Evolutionary conservation across 2,329 filamentous ascomycete genomes (phyloP).

Genomic region (Aureobasidium sp.): DNA sequence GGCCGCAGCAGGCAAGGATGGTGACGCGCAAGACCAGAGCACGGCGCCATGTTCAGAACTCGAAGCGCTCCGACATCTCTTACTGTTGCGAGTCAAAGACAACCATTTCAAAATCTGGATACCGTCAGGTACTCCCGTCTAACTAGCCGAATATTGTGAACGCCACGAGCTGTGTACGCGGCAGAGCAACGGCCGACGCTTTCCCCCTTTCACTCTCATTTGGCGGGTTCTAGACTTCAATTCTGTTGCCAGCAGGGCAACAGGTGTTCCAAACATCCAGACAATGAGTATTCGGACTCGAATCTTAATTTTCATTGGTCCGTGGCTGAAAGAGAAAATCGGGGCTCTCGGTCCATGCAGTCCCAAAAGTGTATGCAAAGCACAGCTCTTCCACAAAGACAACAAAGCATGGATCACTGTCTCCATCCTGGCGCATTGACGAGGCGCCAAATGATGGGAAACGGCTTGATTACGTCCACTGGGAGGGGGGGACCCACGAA

Average conservation of each 20-base stretch:
- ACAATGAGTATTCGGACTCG: background rate
- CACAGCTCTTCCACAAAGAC: constrained; percentile 7
- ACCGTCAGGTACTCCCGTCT: constrained; percentile 2
- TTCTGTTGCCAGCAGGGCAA: background rate
- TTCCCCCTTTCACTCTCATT: background rate
- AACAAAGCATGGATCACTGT: constrained; percentile 10
- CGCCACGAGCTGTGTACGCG: constrained; percentile 7
- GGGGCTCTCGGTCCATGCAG: constrained; percentile 6
- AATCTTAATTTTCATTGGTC: background rate
- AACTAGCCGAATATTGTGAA: background rate
- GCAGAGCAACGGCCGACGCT: constrained; percentile 6
- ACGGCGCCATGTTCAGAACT: background rate
- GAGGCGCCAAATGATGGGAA: constrained; percentile 14
- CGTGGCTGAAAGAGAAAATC: background rate
- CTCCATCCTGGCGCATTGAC: constrained; percentile 10
- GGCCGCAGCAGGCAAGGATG: constrained; percentile 12
- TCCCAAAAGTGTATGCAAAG: constrained; percentile 2
- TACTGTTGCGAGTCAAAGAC: background rate
- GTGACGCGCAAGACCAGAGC: background rate
- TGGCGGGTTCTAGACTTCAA: constrained; percentile 14
- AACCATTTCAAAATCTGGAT: background rate
- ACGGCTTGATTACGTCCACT: constrained; percentile 16
- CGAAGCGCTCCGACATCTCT: background rate
- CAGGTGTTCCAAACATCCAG: background rate
- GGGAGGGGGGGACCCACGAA: constrained; percentile 8